Conservation (phyloP, 768 basidiomycete genomes). For the Chalciporus pseudorubinellus region DNA sequence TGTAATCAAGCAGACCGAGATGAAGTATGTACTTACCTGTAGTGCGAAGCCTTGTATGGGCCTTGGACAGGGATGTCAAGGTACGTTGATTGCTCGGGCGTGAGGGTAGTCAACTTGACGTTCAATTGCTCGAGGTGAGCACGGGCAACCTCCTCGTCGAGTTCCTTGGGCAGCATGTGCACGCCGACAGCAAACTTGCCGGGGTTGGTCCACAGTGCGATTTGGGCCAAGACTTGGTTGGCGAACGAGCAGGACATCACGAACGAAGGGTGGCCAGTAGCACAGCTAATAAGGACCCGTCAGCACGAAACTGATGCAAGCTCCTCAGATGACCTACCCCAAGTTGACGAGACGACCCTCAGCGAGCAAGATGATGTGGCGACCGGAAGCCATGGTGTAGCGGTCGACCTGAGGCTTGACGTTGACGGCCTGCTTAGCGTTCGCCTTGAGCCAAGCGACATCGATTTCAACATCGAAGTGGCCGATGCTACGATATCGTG, state of each 20-base stretch:
- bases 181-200: constrained; percentile 95
- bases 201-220: constrained; percentile 93
- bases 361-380: constrained; percentile 95
- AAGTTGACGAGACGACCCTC: constrained; percentile 99
- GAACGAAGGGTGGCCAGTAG: constrained; percentile 97
- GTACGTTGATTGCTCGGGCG: constrained; percentile 77
- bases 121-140: constrained; percentile 90
- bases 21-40: constrained; percentile 43
- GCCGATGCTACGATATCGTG: constrained; percentile 55
- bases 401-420: constrained; percentile 99
- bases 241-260: constrained; percentile 99
- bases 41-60: constrained; percentile 72
- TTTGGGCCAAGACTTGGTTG: constrained; percentile 98
- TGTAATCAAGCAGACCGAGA: background rate
- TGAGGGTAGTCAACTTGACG: constrained; percentile 86
- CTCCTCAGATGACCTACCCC: constrained; percentile 51
- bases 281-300: constrained; percentile 55
- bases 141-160: constrained; percentile 98
- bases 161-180: constrained; percentile 97
- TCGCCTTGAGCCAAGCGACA: constrained; percentile 96
- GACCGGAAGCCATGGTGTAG: constrained; percentile 87
- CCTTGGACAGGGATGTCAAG: constrained; percentile 86
- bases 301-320: background rate
- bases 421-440: constrained; percentile 79
- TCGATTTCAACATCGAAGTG: constrained; percentile 92